Evolutionary conservation across 2,329 filamentous ascomycete species (phyloP).

Genomic region (Colletotrichum sp.): DNA sequence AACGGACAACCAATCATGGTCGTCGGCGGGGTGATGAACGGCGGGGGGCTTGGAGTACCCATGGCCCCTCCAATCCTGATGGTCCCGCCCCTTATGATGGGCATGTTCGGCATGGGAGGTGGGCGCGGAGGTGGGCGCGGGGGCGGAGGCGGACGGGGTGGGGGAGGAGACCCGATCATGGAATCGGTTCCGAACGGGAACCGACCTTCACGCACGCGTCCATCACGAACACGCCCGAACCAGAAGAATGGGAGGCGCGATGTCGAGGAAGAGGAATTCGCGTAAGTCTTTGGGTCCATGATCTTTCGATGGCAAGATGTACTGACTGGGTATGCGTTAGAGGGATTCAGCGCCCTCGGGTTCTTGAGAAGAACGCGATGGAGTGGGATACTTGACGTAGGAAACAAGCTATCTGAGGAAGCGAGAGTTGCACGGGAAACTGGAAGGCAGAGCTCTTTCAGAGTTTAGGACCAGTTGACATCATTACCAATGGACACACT

Average conservation of each 20-base stretch:
- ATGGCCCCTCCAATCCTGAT: neutral
- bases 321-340: neutral
- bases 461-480: neutral
- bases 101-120: neutral
- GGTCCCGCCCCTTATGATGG: neutral
- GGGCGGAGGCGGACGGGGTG: neutral
- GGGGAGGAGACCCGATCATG: neutral
- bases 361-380: neutral
- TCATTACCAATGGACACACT: neutral
- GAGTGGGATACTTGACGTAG: neutral
- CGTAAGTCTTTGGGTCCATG: neutral
- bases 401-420: too few species aligned
- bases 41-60: neutral
- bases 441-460: neutral
- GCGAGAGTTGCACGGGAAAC: too few species aligned
- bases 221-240: neutral
- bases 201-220: neutral
- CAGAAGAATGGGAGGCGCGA: neutral
- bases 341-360: neutral
- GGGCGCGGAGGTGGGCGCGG: neutral
- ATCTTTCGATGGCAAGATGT: neutral
- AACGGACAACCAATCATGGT: neutral
- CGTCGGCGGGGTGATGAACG: neutral
- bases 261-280: neutral
- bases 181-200: neutral